Conservation (phyloP, 2,329 filamentous ascomycete species). For the Calonectria pauciramosa region DNA sequence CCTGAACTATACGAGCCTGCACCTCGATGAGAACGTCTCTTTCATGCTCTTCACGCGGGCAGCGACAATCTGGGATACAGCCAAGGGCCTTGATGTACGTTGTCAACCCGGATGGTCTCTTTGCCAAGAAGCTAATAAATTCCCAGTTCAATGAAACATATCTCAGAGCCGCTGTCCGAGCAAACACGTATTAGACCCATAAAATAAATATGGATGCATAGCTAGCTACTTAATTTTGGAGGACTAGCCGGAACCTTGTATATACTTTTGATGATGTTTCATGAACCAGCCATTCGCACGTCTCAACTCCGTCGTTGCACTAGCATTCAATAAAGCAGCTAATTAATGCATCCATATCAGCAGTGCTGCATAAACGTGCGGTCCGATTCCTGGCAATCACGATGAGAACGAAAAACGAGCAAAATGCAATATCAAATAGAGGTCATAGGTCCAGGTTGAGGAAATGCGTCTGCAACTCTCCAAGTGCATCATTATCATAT, state of each 20-base stretch:
- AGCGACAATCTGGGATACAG: constrained; percentile 7
- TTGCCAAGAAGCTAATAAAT: background rate
- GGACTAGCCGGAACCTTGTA: background rate
- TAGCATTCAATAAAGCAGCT: background rate
- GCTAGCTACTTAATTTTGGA: background rate
- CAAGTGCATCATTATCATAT: background rate
- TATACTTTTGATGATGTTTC: background rate
- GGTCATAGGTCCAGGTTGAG: too few relatives aligned
- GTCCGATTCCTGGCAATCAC: background rate
- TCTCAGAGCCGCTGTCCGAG: background rate
- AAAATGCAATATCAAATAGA: background rate
- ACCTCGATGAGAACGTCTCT: constrained; percentile 2
- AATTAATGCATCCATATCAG: background rate
- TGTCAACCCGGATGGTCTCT: background rate
- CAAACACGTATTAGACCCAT: background rate
- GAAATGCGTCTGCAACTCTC: too few relatives aligned
- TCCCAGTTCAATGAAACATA: background rate
- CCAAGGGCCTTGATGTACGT: background rate
- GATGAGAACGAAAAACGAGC: background rate
- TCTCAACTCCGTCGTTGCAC: background rate
- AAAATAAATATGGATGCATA: too few relatives aligned
- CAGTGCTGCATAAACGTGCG: too few relatives aligned
- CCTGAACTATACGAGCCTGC: background rate
- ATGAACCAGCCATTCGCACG: background rate
- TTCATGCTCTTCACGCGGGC: constrained; percentile 1